phyloP scores from a whole-genome alignment of 2,329 filamentous ascomycete genomes.

The Onygena corvina region DNA sequence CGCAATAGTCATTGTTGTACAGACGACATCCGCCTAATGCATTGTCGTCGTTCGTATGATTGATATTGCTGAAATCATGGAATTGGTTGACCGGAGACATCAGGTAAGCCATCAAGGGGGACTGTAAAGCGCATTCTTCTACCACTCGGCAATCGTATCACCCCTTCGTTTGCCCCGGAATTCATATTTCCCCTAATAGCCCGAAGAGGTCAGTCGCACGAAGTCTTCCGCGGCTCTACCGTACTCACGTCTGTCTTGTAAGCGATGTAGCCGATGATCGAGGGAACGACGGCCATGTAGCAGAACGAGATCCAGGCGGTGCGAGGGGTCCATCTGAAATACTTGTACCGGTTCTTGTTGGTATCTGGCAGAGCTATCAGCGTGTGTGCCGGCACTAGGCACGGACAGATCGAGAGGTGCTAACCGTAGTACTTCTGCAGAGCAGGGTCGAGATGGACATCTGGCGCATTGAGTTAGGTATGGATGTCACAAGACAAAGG shows the following conservation, averaged over 20 bases:
- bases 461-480: slow-evolving; percentile 15
- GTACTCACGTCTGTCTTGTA: slow-evolving; percentile 74
- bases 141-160: slow-evolving; percentile 73
- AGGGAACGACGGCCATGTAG: slow-evolving; percentile 63
- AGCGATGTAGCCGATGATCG: slow-evolving; percentile 56
- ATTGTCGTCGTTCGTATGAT: too few species aligned
- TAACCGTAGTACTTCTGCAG: slow-evolving; percentile 42
- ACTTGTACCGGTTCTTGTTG: slow-evolving; percentile 74
- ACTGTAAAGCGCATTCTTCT: too few species aligned
- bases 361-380: slow-evolving; percentile 50
- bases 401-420: slow-evolving; percentile 12
- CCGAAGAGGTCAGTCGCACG: not conserved
- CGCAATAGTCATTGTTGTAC: not conserved
- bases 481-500: not conserved
- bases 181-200: slow-evolving; percentile 70
- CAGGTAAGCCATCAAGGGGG: too few species aligned
- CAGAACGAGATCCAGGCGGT: slow-evolving; percentile 69
- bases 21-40: not conserved
- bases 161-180: slow-evolving; percentile 79
- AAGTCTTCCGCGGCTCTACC: not conserved
- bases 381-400: not conserved
- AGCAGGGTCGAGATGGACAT: slow-evolving; percentile 34
- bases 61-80: too few species aligned
- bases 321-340: slow-evolving; percentile 84
- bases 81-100: too few species aligned